Conservation (phyloP, 441 rosid species). For the Jatropha podagrica region DNA sequence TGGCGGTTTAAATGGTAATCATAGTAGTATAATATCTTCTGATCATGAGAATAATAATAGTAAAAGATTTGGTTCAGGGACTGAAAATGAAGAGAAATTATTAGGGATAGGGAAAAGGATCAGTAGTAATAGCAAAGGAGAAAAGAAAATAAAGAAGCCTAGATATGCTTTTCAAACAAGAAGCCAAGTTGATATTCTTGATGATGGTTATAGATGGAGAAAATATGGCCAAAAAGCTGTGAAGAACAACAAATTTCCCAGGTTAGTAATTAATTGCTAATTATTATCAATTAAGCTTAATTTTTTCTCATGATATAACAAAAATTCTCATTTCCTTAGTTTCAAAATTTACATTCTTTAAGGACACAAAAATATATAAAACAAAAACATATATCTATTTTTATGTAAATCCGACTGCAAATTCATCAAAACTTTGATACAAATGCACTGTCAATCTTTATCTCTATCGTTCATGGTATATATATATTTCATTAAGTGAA, state of each 20-base stretch:
- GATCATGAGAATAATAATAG: slow-evolving; percentile 6
- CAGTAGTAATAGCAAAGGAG: slow-evolving; percentile 10
- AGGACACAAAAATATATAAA: too few species aligned
- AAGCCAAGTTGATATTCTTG: slow-evolving; percentile 56
- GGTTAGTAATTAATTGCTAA: slow-evolving; percentile 28
- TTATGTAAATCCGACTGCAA: too few species aligned
- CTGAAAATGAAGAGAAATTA: slow-evolving; percentile 20
- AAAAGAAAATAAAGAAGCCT: slow-evolving; percentile 39
- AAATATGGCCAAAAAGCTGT: slow-evolving; percentile 62
- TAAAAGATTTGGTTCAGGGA: slow-evolving; percentile 13
- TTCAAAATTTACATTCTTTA: too few species aligned
- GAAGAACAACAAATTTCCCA: slow-evolving; percentile 57
- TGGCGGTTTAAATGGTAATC: background rate
- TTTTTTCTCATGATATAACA: too few species aligned
- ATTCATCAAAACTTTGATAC: too few species aligned
- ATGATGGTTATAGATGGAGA: slow-evolving; percentile 57
- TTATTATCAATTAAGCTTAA: background rate
- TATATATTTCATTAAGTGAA: too few species aligned
- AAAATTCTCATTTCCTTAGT: too few species aligned
- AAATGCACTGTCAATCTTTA: too few species aligned
- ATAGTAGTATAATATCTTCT: background rate
- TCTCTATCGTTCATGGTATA: too few species aligned
- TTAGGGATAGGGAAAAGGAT: slow-evolving; percentile 4
- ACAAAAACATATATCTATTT: too few species aligned
- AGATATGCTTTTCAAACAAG: slow-evolving; percentile 59